Conservation (phyloP, 2,329 filamentous ascomycete genomes). For the Trichoderma sp. region DNA sequence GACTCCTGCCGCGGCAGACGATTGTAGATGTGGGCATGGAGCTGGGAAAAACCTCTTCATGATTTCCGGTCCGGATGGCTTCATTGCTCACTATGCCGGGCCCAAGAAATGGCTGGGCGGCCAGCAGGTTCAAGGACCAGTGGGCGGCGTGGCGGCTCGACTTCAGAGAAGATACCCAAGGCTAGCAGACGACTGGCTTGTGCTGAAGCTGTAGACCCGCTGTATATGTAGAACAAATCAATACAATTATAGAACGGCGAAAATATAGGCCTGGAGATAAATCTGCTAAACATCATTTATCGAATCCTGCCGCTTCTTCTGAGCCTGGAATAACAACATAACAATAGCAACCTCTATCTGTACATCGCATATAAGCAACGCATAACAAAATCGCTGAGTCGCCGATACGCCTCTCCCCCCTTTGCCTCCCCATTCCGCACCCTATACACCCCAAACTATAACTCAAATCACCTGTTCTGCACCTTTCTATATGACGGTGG, state of each 20-base stretch:
- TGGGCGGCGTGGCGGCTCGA: conserved; percentile 64
- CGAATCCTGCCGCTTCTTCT: not conserved
- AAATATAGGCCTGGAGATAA: not conserved
- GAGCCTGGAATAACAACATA: not conserved
- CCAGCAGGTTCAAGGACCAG: conserved; percentile 67
- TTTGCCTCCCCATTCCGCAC: not conserved
- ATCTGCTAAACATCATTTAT: not conserved
- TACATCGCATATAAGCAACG: conserved; percentile 6
- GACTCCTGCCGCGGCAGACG: conserved; percentile 20
- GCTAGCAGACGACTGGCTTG: conserved; percentile 45
- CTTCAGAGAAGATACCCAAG: conserved; percentile 49
- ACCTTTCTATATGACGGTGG: conserved; percentile 96
- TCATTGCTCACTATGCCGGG: conserved; percentile 77
- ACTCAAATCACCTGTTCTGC: conserved; percentile 53
- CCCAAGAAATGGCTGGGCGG: conserved; percentile 72
- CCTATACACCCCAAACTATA: not conserved
- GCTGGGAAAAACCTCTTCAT: conserved; percentile 65
- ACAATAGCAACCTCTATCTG: conserved; percentile 4
- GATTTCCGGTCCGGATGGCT: conserved; percentile 87
- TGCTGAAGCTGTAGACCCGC: conserved; percentile 46
- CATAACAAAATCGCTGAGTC: conserved; percentile 7
- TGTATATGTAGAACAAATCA: not conserved
- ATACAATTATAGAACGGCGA: not conserved
- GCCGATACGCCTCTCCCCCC: not conserved
- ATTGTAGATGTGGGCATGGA: conserved; percentile 27